A percentile compares a stretch with the other conserved stretches of the same genome.
These are phyloP conservation scores for Gamarada debralockiae DNA, from an alignment of 495 filamentous ascomycete species.

Conservation along the genomic window DNA sequence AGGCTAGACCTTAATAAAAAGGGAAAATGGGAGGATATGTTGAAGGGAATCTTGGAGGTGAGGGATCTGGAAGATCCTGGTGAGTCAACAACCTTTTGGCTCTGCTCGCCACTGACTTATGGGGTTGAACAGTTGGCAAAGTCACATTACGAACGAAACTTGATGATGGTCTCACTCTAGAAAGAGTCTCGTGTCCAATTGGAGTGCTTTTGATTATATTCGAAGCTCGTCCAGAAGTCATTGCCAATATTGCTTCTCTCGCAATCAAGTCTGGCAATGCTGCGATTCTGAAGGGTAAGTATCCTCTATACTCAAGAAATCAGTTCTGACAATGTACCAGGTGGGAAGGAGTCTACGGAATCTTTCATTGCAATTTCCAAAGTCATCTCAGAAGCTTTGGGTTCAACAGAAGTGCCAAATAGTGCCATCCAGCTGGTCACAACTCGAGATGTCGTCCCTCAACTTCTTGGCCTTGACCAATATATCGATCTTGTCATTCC, in stretches of 20 bases:
- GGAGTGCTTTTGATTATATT: conserved; percentile 97
- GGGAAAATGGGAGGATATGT: conserved; percentile 97
- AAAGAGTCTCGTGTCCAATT: conserved; percentile 88
- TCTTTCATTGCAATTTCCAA: conserved; percentile 87
- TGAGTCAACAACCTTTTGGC: conserved; percentile 29
- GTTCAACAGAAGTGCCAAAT: conserved; percentile 73
- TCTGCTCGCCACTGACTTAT: not conserved
- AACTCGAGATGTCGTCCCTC: conserved; percentile 81
- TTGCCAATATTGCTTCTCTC: conserved; percentile 96
- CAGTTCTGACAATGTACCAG: conserved; percentile 33
- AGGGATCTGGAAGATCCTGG: conserved; percentile 82
- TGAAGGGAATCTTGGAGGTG: conserved; percentile 91
- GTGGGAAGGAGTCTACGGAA: conserved; percentile 91
- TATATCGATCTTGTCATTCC: conserved; percentile 96
- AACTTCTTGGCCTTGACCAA: conserved; percentile 76
- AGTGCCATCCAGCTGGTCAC: conserved; percentile 88
- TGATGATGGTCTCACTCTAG: conserved; percentile 82
- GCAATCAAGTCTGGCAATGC: conserved; percentile 97
- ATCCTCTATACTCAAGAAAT: not conserved
- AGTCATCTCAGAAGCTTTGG: conserved; percentile 77
- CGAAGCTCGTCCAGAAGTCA: conserved; percentile 96
- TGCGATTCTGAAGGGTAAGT: conserved; percentile 85
- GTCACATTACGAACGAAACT: conserved; percentile 77
- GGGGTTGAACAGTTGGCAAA: conserved; percentile 64
- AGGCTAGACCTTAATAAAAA: conserved; percentile 78